Base-by-base conservation (phyloP, 139 green algal genomes). In the Chara braunii region DNA sequence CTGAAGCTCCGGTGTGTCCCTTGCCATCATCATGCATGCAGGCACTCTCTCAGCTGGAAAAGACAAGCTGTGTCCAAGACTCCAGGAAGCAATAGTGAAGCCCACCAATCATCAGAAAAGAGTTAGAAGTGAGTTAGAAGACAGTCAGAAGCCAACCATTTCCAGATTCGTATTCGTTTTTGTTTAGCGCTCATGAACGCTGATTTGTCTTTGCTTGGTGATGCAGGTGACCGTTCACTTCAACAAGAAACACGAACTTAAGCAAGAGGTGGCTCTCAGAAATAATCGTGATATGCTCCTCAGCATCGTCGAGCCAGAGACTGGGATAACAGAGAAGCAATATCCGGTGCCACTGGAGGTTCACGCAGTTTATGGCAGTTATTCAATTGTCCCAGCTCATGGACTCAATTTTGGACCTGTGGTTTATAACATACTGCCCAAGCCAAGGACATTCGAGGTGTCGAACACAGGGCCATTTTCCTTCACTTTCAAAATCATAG, bases 401-500 rank as follows among this genome's bases (percentile, higher is more conserved):
- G 86, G 85, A 40, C 76, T 93, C 67, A 83, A 86, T 78, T 93
- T 93, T 66, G 83, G 85, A 3, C 84, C 85, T 11, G 24, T 72
- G 36, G 79, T 85, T 2, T 90, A 87, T 76, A 84, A 85, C 65
- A 89, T 78, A 28, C 70, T 37, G 32, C 83, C 82, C 50, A 79
- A 83, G n/a, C 85, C 86, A 1, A 78, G 80, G 33, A 82, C 61
- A 0, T 84, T 93, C 51, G 81, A 87, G 57, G 68, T 92, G 24
- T 40, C 60, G 50, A 90, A 90, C 68, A 62, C 75, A 23, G 85
- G 86, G 23, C 75, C 87, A 51, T 90, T 92, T 57, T 68, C 80
- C 11, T 85, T 90, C 77, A 68, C 63, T 2, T 74, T 82, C 64
- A 60, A 51, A 24, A 57, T 92, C 5, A 43, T 11, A 11, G 29